phyloP scores from a whole-genome alignment of 768 basidiomycete genomes.

The Fomitopsis serialis region DNA sequence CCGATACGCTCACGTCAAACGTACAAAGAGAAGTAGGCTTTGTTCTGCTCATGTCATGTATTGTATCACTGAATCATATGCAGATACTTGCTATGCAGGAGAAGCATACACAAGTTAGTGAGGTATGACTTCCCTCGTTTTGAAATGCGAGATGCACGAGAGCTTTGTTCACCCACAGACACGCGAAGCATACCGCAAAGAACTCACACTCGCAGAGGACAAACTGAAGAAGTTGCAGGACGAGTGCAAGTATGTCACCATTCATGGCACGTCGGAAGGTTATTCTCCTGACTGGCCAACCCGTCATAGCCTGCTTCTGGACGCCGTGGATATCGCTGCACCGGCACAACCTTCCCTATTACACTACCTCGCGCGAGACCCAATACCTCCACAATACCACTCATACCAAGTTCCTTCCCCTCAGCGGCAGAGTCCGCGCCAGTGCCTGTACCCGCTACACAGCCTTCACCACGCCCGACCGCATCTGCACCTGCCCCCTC shows the following conservation, averaged over 20 bases:
- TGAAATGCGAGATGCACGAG: background rate
- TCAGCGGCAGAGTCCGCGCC: background rate
- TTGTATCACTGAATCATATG: background rate
- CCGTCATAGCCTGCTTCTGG: conserved; percentile 25
- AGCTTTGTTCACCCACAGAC: conserved; percentile 7
- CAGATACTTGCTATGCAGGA: background rate
- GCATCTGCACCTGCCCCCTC: background rate
- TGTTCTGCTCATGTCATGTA: background rate
- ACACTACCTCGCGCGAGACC: conserved; percentile 22
- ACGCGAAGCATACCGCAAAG: conserved; percentile 17
- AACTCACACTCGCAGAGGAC: conserved; percentile 20
- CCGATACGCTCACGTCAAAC: conserved; percentile 1
- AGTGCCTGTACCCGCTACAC: background rate
- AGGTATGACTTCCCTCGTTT: background rate
- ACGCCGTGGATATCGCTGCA: conserved; percentile 26
- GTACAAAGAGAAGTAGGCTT: conserved; percentile 17
- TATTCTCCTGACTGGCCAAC: background rate
- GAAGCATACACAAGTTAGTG: background rate
- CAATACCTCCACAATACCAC: conserved; percentile 22
- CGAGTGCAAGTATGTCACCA: conserved; percentile 23
- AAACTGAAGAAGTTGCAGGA: conserved; percentile 21
- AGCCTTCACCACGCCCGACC: background rate
- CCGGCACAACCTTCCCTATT: conserved; percentile 21
- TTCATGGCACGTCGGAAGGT: background rate
- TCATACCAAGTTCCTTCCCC: conserved; percentile 14